Base-by-base conservation (phyloP, 768 basidiomycete species). In the Boletus vermiculosoides region DNA sequence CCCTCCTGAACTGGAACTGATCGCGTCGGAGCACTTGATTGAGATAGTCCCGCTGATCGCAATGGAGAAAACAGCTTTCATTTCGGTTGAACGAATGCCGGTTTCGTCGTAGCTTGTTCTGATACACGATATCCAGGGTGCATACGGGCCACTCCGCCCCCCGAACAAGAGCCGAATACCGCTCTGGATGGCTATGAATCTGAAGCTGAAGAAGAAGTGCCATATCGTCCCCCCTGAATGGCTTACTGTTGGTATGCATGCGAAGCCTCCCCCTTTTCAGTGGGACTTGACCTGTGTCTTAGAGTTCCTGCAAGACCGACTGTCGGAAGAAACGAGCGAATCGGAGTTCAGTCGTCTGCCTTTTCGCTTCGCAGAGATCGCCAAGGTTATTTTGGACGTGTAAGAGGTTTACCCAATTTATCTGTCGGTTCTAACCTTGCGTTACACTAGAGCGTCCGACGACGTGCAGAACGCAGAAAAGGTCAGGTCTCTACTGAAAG, bases 151-250 rank as follows among this genome's bases (percentile, higher is more conserved):
- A 20, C 83, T 99, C 52, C 80, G 87, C 7, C 95, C 97, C 1
- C 96, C 96, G 6, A 81, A 84, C 55, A 89, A 90, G 71, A 80
- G 87, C 37, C 81, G 81, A 62, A 84, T 98, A n/a, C 97, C 97
- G 1, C 76, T 98, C 4, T 99, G 97, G 97, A 87, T 99, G 78
- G 97, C 96, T 0, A 77, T 91, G 3, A 93, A 96, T 67, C 77
- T 98, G 49, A 99, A 99, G 75, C 70, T 87, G 66, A 97, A 98
- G 79, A 90, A 91, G 71, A 95, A 94, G 73, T 98, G 96, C 59
- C 86, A 92, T 63, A 93, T 99, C 49, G 80, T 98, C 15, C 80
- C 93, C 1, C 97, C 97, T 4, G 79, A 82, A 31, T 99, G 97
- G 97, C 77, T 99, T 30, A 84, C 78, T 60, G 83, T 90, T 41